Base-by-base conservation (phyloP, 345 rosid genomes). In the Erodium maritimum region DNA sequence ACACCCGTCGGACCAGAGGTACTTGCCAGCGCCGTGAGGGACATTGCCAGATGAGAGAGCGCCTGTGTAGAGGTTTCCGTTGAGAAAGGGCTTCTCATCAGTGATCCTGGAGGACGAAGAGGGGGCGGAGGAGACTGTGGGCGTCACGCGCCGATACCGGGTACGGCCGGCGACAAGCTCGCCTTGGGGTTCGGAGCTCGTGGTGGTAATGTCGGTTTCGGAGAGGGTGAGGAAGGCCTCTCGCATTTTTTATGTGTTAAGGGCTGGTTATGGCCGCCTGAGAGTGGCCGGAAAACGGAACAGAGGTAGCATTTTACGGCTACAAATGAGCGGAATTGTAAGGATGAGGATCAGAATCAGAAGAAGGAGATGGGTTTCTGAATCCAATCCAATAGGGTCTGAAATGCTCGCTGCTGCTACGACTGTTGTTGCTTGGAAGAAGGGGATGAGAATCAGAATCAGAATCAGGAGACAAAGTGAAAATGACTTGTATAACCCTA, bases 1-100 rank as follows among this genome's bases (percentile, higher is more conserved):
- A 77, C 97, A 94, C 6, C 99, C 99, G 60, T 94, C 99, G 21
- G 73, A 77, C 99, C 99, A 94, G 11, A 74, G 50, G 29, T 70
- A 74, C 53, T 74, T 74, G 5, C 78, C 78, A 19, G 63, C 66
- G 63, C 78, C 74, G 71, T 74, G 71, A 3, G 78, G 78, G 21
- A 61, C 66, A 69, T 56, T 56, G 0, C 64, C 54, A 9, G 74
- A 58, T 50, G 69, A 66, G 4, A 94, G 89, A 54, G 60, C 53
- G 3, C 78, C 78, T 11, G 50, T 60, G 62, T 69, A 74, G 54
- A 74, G 71, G 69, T 74, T 74, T 14, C 78, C 78, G 78, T 74
- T 74, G 5, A 65, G 74, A 10, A 66, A 68, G 42, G n/a, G 18
- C 59, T 21, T 55, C 48, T 42, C 48, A 3, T 7, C 37, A 5